Evolutionary conservation across 768 basidiomycete genomes (phyloP), one percentile per base, ranked within the genome.

Genomic region (Hericium rajendrae): DNA sequence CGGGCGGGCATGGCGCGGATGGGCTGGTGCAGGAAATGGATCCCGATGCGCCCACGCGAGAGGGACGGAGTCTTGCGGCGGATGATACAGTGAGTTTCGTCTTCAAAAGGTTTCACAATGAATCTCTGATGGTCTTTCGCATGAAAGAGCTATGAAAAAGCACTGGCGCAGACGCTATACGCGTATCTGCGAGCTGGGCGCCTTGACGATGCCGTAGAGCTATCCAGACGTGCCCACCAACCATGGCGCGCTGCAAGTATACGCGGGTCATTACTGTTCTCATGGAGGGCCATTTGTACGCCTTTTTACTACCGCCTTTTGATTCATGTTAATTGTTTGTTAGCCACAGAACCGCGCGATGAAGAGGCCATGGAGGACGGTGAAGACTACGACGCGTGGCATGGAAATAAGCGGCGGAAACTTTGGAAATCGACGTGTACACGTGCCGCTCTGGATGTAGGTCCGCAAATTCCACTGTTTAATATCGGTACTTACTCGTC

Each of bases 221-320:
- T 92, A 16, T 94, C 91, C 66, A 74, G 85, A 61, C 83, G 82
- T 63, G 86, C 88, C 0, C 85, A 92, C 60, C 90, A 94, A 61
- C 88, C 91, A 0, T 97, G 94, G 95, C 78, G 93, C 22, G 91
- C 92, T 2, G 92, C 94, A 1, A 88, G 85, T 56, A 81, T 98
- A 46, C 84, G 88, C 6, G 95, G 95, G 1, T 86, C 90, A 1
- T 69, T 83, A 28, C 68, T 92, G 18, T 94, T 91, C 65, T 76
- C 78, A 37, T 94, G 91, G 87, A 75, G 76, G 48, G 79, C 81
- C 0, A 77, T 94, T 2, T 80, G 88, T 88, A 62, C 51, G 81
- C 72, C 11, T 32, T 51, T 48, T 16, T 38, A 26, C 37, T 28
- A 57, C 58, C 10, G 16, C 12, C 40, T 6, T 57, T 32, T 20